phyloP scores from a whole-genome alignment of 139 green algal genomes.

The Tetraselmis chui region DNA sequence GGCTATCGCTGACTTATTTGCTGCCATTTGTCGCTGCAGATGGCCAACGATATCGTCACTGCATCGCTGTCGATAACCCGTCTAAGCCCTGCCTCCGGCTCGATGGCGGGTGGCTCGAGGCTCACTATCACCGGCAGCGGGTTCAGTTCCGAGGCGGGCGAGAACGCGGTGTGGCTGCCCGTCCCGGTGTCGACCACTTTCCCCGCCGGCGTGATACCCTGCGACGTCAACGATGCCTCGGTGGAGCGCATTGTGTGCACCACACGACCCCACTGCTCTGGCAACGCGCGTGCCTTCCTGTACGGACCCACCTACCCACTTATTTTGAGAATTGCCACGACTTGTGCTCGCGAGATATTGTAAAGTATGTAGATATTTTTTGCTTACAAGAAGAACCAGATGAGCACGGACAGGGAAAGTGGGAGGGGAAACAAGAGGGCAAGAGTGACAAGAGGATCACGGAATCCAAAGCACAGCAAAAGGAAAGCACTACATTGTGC shows the following conservation, averaged over 20 bases:
- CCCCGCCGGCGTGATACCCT: neutral
- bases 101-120: neutral
- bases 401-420: no score
- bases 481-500: no score
- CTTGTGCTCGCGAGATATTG: no score
- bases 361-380: no score
- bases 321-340: no score
- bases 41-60: neutral
- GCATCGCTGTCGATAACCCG: neutral
- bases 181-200: neutral
- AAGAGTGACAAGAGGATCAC: no score
- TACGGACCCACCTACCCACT: no score
- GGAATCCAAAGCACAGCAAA: no score
- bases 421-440: no score
- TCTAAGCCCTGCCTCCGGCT: neutral
- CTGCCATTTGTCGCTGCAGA: no score
- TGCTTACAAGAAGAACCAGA: no score
- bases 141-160: neutral
- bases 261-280: neutral
- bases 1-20: no score
- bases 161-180: neutral
- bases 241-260: neutral
- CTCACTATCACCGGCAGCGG: neutral
- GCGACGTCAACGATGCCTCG: neutral
- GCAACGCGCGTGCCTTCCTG: neutral